Conservation (phyloP, 768 basidiomycete species). For the Leucocoprinus birnbaumii region DNA sequence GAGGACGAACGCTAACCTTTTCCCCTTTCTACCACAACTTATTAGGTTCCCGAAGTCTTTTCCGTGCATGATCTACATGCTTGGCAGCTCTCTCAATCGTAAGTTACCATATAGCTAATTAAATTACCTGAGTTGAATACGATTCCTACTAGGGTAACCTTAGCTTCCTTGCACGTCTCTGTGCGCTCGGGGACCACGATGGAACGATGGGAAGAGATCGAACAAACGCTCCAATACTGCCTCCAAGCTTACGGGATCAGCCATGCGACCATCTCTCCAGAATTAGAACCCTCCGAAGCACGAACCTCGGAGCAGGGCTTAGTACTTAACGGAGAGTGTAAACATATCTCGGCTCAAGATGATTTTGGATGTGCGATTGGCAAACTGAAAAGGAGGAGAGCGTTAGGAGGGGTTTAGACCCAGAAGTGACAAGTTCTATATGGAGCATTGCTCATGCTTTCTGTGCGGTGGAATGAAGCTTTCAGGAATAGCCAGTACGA, state of each 20-base stretch:
- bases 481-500: no score
- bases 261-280: slow-evolving; percentile 55
- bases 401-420: no score
- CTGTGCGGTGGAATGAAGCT: no score
- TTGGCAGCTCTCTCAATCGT: slow-evolving; percentile 57
- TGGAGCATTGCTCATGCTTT: no score
- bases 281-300: slow-evolving; percentile 32
- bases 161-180: slow-evolving; percentile 54
- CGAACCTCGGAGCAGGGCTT: slow-evolving; percentile 24
- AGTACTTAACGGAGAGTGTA: slow-evolving; percentile 20
- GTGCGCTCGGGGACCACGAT: slow-evolving; percentile 43
- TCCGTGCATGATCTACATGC: slow-evolving; percentile 52
- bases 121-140: slow-evolving; percentile 7
- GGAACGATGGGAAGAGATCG: slow-evolving; percentile 48
- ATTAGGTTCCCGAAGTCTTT: slow-evolving; percentile 41
- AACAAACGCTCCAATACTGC: slow-evolving; percentile 45
- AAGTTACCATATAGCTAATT: slow-evolving; percentile 16
- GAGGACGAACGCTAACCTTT: no score
- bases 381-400: slow-evolving; percentile 26
- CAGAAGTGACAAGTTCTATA: no score
- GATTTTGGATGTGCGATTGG: slow-evolving; percentile 42
- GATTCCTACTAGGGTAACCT: slow-evolving; percentile 33
- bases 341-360: slow-evolving; percentile 34
- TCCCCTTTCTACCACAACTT: no score
- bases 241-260: slow-evolving; percentile 50